A percentile compares a stretch with the other conserved stretches of the same genome.
These are phyloP conservation scores for Aspergillus sp. DNA, from an alignment of 2,329 filamentous ascomycete genomes.

Conservation along the genomic window DNA sequence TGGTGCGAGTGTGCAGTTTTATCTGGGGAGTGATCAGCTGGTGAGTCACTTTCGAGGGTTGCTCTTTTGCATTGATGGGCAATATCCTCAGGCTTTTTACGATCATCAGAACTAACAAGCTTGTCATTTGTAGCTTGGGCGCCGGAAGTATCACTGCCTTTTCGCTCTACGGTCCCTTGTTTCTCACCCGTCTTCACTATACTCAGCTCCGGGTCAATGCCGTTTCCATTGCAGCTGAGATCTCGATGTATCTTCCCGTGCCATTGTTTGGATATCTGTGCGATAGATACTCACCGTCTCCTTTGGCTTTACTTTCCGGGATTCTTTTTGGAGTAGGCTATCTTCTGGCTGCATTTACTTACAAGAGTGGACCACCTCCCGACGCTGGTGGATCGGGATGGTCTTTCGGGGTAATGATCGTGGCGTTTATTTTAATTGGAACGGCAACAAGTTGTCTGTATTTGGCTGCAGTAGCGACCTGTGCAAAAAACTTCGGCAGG, in stretches of 20 bases:
- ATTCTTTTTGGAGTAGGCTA: conserved; percentile 77
- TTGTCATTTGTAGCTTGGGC: conserved; percentile 52
- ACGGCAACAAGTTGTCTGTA: conserved; percentile 86
- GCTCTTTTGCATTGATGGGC: not conserved
- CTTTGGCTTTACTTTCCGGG: conserved; percentile 68
- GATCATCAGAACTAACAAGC: not conserved
- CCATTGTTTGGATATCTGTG: conserved; percentile 85
- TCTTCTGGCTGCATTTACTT: conserved; percentile 73
- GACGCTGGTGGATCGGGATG: conserved; percentile 53
- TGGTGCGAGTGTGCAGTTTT: conserved; percentile 54
- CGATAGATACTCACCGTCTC: conserved; percentile 78
- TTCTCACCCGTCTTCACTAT: conserved; percentile 82
- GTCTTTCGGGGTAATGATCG: conserved; percentile 77
- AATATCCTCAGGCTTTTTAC: not conserved
- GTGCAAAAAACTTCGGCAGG: conserved; percentile 95
- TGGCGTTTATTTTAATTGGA: conserved; percentile 79
- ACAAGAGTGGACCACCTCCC: conserved; percentile 54
- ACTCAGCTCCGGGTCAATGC: conserved; percentile 89
- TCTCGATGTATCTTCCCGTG: conserved; percentile 89
- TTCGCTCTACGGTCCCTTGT: conserved; percentile 86
- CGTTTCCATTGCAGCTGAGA: conserved; percentile 78
- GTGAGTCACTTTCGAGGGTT: conserved; percentile 24
- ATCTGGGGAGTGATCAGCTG: conserved; percentile 57
- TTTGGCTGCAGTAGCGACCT: conserved; percentile 83
- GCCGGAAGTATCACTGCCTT: conserved; percentile 91